A percentile compares a stretch with the other conserved stretches of the same genome.
phyloP scores from a whole-genome alignment of 2,329 filamentous ascomycete genomes.

The Paracoccidioides brasiliensis region DNA sequence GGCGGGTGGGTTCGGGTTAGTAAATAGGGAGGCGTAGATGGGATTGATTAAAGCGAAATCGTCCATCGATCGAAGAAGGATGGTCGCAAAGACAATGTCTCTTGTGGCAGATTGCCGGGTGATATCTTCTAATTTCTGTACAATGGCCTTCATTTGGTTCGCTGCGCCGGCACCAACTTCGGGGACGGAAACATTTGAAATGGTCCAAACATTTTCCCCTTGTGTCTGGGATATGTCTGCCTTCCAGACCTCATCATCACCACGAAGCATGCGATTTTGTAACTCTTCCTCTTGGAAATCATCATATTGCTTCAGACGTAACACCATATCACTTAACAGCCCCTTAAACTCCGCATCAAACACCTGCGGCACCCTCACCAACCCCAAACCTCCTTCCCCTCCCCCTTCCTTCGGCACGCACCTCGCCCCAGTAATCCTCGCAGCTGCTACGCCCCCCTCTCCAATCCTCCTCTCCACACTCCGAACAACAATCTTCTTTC shows the following conservation, averaged over 20 bases:
- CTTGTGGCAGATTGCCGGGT: slow-evolving; percentile 14
- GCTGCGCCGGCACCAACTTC: slow-evolving; percentile 27
- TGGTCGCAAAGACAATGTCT: slow-evolving; percentile 37
- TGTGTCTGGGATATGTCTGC: slow-evolving; percentile 13
- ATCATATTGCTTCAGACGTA: background rate
- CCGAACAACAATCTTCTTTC: slow-evolving; percentile 51
- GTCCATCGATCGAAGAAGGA: slow-evolving; percentile 66
- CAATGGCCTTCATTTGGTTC: slow-evolving; percentile 29
- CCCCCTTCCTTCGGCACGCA: slow-evolving; percentile 36
- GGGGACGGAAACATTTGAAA: slow-evolving; percentile 27
- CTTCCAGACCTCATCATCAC: background rate
- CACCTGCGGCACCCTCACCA: slow-evolving; percentile 43
- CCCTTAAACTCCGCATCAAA: slow-evolving; percentile 51
- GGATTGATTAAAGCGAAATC: slow-evolving; percentile 65
- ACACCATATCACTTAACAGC: slow-evolving; percentile 21
- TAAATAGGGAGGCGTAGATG: slow-evolving; percentile 64
- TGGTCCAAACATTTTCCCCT: slow-evolving; percentile 19
- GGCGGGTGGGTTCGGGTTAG: slow-evolving; percentile 66
- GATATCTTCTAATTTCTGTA: slow-evolving; percentile 12
- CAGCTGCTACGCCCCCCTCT: slow-evolving; percentile 65
- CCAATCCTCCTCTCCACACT: slow-evolving; percentile 45
- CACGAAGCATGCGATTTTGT: background rate
- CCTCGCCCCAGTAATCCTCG: slow-evolving; percentile 48
- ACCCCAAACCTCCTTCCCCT: slow-evolving; percentile 5
- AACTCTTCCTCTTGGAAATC: background rate